Base-by-base conservation (phyloP, 768 basidiomycete species). In the Boletus edulis region DNA sequence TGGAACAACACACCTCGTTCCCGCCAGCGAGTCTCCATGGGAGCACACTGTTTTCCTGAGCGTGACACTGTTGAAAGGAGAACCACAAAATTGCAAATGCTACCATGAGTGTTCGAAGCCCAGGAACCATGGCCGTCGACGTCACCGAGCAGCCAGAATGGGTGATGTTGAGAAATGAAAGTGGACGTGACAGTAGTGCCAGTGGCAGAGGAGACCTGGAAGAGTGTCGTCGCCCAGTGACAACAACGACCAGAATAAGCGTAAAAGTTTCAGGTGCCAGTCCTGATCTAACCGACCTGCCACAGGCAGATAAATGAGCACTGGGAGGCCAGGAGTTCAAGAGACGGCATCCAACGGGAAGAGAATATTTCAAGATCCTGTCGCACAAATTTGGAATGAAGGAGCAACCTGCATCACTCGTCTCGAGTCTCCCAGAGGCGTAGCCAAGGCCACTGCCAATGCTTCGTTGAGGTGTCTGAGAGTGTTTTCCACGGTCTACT, bases 381-480 rank as follows among this genome's bases (percentile, higher is more conserved):
- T 18, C 14, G 34, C 34, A 35, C 32, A n/a, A 29, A 17, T n/a
- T n/a, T 20, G 18, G 24, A 38, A 56, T 18, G 27, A 20, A 7
- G 31, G 45, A n/a, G 22, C 24, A 38, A 44, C 31, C 20, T n/a
- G 31, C 39, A 49, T 37, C 44, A 29, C 41, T 48, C 27, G 17
- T 14, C 27, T 31, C 14, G 35, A 18, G 31, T 51, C 35, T 34
- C 29, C 14, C 34, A 40, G 39, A 46, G 14, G 40, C 44, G 44
- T 58, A 45, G 37, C 52, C 46, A 52, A 42, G 43, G 48, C 54
- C 60, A 62, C 46, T 50, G 48, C 58, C 58, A 49, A 42, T 53
- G 10, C 17, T 27, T 42, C 52, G 24, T 49, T 15, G 43, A 45
- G 20, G 37, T 31, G 34, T 41, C n/a, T n/a, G n/a, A n/a, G 24